Evolutionary conservation across 306 rosid species (phyloP), one percentile per base, ranked within the genome.

Genomic region (Abrus pulchellus): DNA sequence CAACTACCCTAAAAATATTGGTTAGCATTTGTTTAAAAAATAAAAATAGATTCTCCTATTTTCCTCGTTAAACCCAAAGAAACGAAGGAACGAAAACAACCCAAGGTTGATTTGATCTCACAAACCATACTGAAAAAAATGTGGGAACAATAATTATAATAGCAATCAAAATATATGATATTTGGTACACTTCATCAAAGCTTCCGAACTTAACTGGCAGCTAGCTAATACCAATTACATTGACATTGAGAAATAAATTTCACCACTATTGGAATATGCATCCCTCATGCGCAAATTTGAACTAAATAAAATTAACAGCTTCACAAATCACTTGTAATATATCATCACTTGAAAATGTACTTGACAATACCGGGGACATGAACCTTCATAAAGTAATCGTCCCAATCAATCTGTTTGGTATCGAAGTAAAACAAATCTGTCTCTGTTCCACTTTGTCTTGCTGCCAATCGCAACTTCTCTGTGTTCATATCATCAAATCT

Each of bases 401-500:
- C 93, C 99, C 99, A 95, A 29, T 93, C 80, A 14, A 95, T 72
- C 5, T 20, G n/a, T 45, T 85, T 91, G 1, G 99, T 92, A 20
- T 94, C 97, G 45, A 94, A 90, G 87, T 84, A 85, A 68, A 94
- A 94, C 68, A 86, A 28, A 14, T 90, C 90, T n/a, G 60, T 79
- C 82, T 93, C 94, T 20, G 14, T 84, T 1, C 80, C 87, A 38
- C 86, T 75, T 77, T 87, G 67, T 73, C 79, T 75, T 45, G 85
- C 68, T 3, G 92, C 92, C 60, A 84, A 50, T 74, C 90, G 59
- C 86, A 94, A 68, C 85, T 86, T 93, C 82, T 93, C 92, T 0
- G 90, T 76, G 88, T 94, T 94, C 72, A 90, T 80, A 71, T 90
- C 95, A 68, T 94, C 99, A 80, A 93, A 94, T 52, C 97, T 94